Base-by-base conservation (phyloP, 139 green algal species). In the Chlorella ohadii region DNA sequence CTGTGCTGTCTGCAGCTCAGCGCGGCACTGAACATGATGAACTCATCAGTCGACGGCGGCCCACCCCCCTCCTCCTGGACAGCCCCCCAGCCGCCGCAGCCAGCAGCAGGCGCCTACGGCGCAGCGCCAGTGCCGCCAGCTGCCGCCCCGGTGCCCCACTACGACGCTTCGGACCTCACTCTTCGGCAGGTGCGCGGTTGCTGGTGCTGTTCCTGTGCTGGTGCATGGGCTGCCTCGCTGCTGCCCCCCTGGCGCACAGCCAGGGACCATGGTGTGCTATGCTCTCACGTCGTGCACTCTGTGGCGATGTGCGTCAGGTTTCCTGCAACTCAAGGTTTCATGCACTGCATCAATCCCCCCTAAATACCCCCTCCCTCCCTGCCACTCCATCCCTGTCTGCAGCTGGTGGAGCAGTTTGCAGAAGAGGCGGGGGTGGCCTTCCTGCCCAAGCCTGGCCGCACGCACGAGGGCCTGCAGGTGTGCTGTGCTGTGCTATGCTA, bases 21-120 rank as follows among this genome's bases (percentile, higher is more conserved):
- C 39, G 81, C 82, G 0, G 96, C 94, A 17, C 88, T 99, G 15
- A 91, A 97, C 87, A 91, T 93, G 80, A 99, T 99, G 94, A 98
- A 98, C 87, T 74, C 77, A 12, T 90, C 95, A 7, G 90, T 94
- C 55, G 93, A 96, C 61, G 85, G 85, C 38, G 64, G 81, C 13
- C 82, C 90, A 15, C 74, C 77, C 9, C 63, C 78, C 38, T 67
- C 84, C 16, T 70, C 56, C 15, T 78, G 80, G 79, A 66, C 81
- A 9, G 82, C 84, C 6, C 47, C 76, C 5, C 71, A 78, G 36
- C 41, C 72, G 39, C 81, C 73, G 73, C n/a, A 19, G 22, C 55
- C 65, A 36, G 34, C 66, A 9, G 56, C 38, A 44, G 66, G 71
- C 34, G 74, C 17, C 73, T 34, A 27, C 68, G 70, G 66, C 28